phyloP scores from a whole-genome alignment of 2,329 filamentous ascomycete species.

The Colletotrichum kahawae region DNA sequence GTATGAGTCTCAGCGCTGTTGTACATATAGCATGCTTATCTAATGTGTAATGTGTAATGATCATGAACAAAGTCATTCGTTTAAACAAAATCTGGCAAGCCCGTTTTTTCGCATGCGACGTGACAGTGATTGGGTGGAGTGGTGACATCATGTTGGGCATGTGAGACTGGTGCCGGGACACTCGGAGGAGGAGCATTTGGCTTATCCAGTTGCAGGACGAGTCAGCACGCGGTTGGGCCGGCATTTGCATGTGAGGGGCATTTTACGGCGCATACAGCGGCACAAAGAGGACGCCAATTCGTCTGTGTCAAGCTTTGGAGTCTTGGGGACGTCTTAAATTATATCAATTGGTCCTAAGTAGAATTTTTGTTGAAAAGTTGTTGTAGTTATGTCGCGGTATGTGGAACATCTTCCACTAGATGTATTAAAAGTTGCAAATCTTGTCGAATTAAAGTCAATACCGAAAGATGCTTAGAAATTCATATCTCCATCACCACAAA shows the following conservation, averaged over 20 bases:
- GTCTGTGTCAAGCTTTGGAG: background rate
- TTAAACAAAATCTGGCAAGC: background rate
- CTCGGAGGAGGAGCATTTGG: background rate
- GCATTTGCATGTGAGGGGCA: background rate
- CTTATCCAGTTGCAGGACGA: background rate
- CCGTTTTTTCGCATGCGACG: background rate
- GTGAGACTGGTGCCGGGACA: background rate
- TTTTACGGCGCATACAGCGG: background rate
- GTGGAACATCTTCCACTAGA: too few species aligned
- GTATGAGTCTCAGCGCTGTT: background rate
- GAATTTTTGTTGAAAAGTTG: too few species aligned
- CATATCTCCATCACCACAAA: background rate
- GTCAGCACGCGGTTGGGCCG: background rate
- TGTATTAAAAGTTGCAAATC: background rate
- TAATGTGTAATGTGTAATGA: slow-evolving; percentile 13
- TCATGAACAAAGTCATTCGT: slow-evolving; percentile 5
- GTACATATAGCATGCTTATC: slow-evolving; percentile 1
- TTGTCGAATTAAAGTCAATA: background rate
- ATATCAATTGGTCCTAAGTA: background rate
- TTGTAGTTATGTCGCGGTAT: too few species aligned
- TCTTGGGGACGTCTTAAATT: background rate
- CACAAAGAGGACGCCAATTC: background rate
- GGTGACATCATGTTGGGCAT: background rate
- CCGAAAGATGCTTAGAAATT: background rate
- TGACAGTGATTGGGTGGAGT: background rate